These are phyloP conservation scores for Emergomyces orientalis DNA, from an alignment of 2,329 filamentous ascomycete genomes.

Conservation along the genomic window DNA sequence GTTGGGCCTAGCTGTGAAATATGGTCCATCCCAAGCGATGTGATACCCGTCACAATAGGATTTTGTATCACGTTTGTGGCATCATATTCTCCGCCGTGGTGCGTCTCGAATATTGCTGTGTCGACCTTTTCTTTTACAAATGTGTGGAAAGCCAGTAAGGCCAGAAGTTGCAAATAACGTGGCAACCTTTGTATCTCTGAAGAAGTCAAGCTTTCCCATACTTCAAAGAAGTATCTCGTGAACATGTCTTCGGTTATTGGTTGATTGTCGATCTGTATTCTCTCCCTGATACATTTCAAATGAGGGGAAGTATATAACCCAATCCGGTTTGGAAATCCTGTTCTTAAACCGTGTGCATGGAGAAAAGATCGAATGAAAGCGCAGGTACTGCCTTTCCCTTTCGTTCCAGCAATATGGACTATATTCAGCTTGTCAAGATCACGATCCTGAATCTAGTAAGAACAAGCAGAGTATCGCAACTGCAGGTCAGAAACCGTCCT, in stretches of 20 bases:
- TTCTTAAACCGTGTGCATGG: constrained; percentile 25
- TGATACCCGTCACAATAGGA: constrained; percentile 53
- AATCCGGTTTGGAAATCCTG: constrained; percentile 21
- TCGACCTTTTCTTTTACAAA: constrained; percentile 56
- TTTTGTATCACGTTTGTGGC: constrained; percentile 56
- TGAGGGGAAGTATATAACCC: constrained; percentile 25
- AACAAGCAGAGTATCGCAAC: not conserved
- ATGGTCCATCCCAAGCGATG: constrained; percentile 61
- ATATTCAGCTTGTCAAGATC: constrained; percentile 56
- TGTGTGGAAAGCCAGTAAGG: constrained; percentile 55
- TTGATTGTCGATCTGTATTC: constrained; percentile 30
- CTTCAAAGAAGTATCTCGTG: constrained; percentile 25
- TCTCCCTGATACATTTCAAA: constrained; percentile 26
- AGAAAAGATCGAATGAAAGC: constrained; percentile 59
- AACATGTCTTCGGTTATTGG: constrained; percentile 22
- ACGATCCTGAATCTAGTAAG: constrained; percentile 17
- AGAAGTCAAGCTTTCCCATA: constrained; percentile 29
- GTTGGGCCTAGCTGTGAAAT: constrained; percentile 54
- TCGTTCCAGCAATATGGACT: constrained; percentile 64
- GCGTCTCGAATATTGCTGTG: constrained; percentile 56
- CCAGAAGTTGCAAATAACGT: constrained; percentile 48
- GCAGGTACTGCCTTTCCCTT: constrained; percentile 66
- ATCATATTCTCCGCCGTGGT: constrained; percentile 59
- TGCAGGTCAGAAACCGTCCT: not conserved
- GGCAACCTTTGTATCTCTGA: constrained; percentile 21